These are phyloP conservation scores for Starmera amethionina DNA, from an alignment of 805 yeast species.

Conservation along the genomic window DNA sequence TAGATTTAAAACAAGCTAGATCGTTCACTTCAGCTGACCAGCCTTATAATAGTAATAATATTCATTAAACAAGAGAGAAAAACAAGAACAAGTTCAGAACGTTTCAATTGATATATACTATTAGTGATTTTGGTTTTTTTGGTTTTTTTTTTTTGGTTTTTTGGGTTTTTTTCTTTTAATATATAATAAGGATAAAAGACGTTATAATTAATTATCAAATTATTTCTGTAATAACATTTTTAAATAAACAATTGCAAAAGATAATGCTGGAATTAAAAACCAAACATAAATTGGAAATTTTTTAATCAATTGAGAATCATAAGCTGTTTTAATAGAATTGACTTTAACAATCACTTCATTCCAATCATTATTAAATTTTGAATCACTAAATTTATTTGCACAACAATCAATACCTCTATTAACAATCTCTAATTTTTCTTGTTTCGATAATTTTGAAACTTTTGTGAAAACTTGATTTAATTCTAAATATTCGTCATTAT, in stretches of 20 bases:
- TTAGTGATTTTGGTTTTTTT: neutral
- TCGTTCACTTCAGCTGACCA: neutral
- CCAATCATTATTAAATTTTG: constrained; percentile 49
- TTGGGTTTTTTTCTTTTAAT: neutral
- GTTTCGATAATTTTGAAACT: constrained; percentile 29
- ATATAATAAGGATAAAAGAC: neutral
- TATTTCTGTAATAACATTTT: neutral
- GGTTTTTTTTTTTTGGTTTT: neutral
- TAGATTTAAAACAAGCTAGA: constrained; percentile 1
- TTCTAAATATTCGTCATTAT: constrained; percentile 26
- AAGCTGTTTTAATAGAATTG: neutral
- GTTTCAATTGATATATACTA: neutral
- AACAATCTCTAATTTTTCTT: constrained; percentile 32
- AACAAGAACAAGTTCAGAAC: too few species aligned
- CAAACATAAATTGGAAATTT: neutral
- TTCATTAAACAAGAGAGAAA: too few species aligned
- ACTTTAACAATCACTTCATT: constrained; percentile 11
- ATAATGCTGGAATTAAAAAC: neutral
- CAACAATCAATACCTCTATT: constrained; percentile 35
- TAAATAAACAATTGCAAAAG: neutral
- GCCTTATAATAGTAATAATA: neutral
- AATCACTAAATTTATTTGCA: constrained; percentile 50
- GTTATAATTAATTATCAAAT: too few species aligned
- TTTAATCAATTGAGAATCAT: neutral
- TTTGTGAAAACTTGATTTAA: constrained; percentile 39